Base-by-base conservation (phyloP, 73 alveolate species). In the Paramecium octaurelia region DNA sequence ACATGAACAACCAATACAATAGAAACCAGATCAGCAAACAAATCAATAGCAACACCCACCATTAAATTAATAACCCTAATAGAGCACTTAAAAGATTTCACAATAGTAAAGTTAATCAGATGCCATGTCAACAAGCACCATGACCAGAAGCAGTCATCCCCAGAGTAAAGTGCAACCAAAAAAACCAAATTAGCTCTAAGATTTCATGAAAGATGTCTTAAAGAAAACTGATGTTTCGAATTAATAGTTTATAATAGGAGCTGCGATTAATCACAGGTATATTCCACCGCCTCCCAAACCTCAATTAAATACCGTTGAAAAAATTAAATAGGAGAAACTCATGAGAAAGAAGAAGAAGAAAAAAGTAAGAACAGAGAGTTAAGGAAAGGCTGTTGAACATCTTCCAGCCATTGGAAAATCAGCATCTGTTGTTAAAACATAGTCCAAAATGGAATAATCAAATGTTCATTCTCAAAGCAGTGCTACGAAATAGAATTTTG, bases 211-310 rank as follows among this genome's bases (percentile, higher is more conserved):
- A 34, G 88, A 75, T 36, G 88, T 75, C 10, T 75, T 75, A 18
- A 75, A 75, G 40, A 75, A 75, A 20, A 75, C 88, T 4, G 88
- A 75, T 75, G 88, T 75, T 75, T 21, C 68, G 5, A 42, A 75
- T 75, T 75, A 75, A 34, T 38, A 75, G 34, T 75, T 75, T 42
- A 10, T 75, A 1, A 75, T 75, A 9, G 88, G 88, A 11, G 38
- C 58, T n/a, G 88, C 68, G 6, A 7, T 42, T 11, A 38, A 75
- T 35, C 68, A 42, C 10, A 35, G 88, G 10, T 75, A 11, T 34
- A 42, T 75, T 21, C 88, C 88, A 29, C 88, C 88, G 16, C 68
- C 88, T 35, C 88, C 88, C 0, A 75, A 75, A 42, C 88, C 88
- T 35, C 20, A 35, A 18, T 35, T 38, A 75, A 75, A 34, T 35